A percentile compares a stretch with the other conserved stretches of the same genome.
These are phyloP conservation scores for Cymodocea nodosa DNA, from an alignment of 116 monocot genomes.

Conservation along the genomic window DNA sequence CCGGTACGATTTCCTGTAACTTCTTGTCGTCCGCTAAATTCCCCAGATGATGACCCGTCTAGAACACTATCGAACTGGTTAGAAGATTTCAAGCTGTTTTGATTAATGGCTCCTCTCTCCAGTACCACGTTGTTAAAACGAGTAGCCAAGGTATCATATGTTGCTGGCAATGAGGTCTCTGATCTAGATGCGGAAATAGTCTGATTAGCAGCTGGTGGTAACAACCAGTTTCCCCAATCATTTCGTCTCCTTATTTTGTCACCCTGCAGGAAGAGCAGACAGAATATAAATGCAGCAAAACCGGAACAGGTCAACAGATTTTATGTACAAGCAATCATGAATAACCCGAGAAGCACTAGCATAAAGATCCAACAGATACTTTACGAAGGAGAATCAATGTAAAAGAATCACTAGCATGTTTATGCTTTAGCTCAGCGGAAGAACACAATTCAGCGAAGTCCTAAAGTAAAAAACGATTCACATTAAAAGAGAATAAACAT, in stretches of 20 bases:
- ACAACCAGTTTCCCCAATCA: slow-evolving; percentile 22
- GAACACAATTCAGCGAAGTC: no score
- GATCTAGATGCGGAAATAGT: background rate
- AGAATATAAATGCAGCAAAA: no score
- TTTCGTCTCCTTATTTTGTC: slow-evolving; percentile 15
- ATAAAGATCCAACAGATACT: no score
- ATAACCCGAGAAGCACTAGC: no score
- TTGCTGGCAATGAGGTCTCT: background rate
- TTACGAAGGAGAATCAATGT: no score
- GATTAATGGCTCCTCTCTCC: slow-evolving; percentile 6
- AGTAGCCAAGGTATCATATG: slow-evolving; percentile 7
- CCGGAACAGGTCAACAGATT: no score
- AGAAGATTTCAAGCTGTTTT: background rate
- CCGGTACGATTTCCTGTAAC: background rate
- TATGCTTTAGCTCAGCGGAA: no score
- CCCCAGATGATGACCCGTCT: background rate
- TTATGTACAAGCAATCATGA: no score
- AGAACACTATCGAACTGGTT: background rate
- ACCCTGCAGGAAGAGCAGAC: slow-evolving; percentile 5
- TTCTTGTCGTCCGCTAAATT: background rate
- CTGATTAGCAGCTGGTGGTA: slow-evolving; percentile 1
- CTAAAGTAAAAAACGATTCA: no score
- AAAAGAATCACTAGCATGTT: no score
- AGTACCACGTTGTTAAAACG: slow-evolving; percentile 5
- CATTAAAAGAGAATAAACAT: background rate